Percentiles rank a stretch among this genome's conserved stretches.
These are phyloP conservation scores for Trifolium fragiferum DNA, from an alignment of 306 rosid species.

Conservation along the genomic window DNA sequence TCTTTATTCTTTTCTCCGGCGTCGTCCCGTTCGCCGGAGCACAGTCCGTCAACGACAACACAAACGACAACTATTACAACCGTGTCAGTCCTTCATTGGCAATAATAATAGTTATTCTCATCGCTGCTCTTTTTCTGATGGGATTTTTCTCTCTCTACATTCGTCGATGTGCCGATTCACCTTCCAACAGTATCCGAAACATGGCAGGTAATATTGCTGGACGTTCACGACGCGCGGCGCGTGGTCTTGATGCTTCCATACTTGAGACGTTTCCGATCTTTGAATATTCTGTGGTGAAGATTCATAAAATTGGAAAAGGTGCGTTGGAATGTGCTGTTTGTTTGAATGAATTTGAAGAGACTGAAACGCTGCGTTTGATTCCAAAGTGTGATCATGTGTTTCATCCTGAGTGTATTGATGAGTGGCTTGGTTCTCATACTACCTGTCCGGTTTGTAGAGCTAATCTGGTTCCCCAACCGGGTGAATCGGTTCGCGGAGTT, in stretches of 20 bases:
- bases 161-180: slow-evolving; percentile 68
- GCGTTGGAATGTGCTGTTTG: slow-evolving; percentile 94
- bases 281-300: slow-evolving; percentile 64
- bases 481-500: slow-evolving; percentile 38
- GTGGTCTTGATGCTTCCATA: slow-evolving; percentile 63
- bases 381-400: slow-evolving; percentile 95
- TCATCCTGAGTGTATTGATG: slow-evolving; percentile 90
- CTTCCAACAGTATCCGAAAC: slow-evolving; percentile 41
- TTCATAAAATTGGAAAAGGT: slow-evolving; percentile 71
- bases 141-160: slow-evolving; percentile 87
- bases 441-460: slow-evolving; percentile 95
- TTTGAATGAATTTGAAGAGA: slow-evolving; percentile 78
- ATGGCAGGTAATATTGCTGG: slow-evolving; percentile 29
- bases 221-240: slow-evolving; percentile 58
- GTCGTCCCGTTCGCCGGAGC: slow-evolving; percentile 36
- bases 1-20: slow-evolving; percentile 22
- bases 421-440: slow-evolving; percentile 75
- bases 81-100: slow-evolving; percentile 77
- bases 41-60: slow-evolving; percentile 9
- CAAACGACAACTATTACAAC: slow-evolving; percentile 33
- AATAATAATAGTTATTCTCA: slow-evolving; percentile 65
- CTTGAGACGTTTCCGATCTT: slow-evolving; percentile 73
- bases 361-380: slow-evolving; percentile 86
- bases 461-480: slow-evolving; percentile 65
- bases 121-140: slow-evolving; percentile 89